Percentiles rank a stretch among this genome's conserved stretches.
phyloP scores from a whole-genome alignment of 2,329 filamentous ascomycete species.

The Cladophialophora chaetospira region DNA sequence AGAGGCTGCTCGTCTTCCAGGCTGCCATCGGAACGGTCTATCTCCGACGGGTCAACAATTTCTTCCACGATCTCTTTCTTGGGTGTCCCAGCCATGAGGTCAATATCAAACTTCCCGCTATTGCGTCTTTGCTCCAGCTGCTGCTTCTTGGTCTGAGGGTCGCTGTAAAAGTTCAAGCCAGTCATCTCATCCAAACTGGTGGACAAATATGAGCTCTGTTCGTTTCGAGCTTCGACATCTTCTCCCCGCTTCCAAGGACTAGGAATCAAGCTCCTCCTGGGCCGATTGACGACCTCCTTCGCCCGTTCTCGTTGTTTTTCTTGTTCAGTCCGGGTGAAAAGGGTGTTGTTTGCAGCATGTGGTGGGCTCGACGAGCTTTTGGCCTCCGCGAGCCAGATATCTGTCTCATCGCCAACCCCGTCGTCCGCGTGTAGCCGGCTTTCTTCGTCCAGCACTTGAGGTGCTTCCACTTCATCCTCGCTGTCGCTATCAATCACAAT shows the following conservation, averaged over 20 bases:
- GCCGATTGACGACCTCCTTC: conserved; percentile 31
- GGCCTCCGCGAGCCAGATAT: conserved; percentile 49
- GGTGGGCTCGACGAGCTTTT: conserved; percentile 43
- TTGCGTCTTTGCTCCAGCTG: conserved; percentile 19
- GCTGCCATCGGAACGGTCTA: neutral
- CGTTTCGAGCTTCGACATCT: conserved; percentile 28
- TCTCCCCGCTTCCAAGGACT: conserved; percentile 40
- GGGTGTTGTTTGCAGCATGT: neutral
- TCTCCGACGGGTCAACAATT: neutral
- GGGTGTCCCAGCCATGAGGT: conserved; percentile 28
- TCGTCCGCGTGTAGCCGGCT: conserved; percentile 22
- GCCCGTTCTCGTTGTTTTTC: conserved; percentile 12
- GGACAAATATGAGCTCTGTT: conserved; percentile 27
- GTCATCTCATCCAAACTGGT: conserved; percentile 24
- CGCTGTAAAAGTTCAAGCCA: conserved; percentile 27
- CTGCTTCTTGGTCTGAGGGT: conserved; percentile 17
- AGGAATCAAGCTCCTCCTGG: conserved; percentile 33
- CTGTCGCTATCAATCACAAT: conserved; percentile 49
- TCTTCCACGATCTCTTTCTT: conserved; percentile 9
- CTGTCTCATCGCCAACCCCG: conserved; percentile 42
- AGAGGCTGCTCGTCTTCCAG: neutral
- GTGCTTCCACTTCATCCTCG: conserved; percentile 22
- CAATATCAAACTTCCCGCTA: conserved; percentile 29
- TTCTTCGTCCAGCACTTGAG: conserved; percentile 23
- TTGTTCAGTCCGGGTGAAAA: conserved; percentile 9